These are phyloP conservation scores for Oehlia diaphana DNA, from an alignment of 192 early-diverging fungal genomes.

Conservation along the genomic window DNA sequence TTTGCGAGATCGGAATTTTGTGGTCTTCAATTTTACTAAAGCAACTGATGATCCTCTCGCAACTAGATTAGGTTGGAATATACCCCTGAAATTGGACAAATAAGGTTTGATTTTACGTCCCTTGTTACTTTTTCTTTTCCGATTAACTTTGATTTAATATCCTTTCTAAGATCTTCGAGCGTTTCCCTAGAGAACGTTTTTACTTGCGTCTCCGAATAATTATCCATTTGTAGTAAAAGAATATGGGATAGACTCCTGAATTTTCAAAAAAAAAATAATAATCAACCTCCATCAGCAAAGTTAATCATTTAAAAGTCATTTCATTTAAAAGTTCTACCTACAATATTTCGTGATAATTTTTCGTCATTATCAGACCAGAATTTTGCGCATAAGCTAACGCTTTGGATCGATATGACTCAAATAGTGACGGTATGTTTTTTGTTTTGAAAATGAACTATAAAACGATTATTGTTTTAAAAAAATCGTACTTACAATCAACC, in stretches of 20 bases:
- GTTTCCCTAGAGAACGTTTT: slow-evolving; percentile 19
- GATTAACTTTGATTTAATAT: slow-evolving; percentile 14
- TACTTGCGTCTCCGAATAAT: too few relatives aligned
- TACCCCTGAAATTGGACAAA: too few relatives aligned
- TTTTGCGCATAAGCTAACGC: slow-evolving; percentile 13
- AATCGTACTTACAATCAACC: not conserved
- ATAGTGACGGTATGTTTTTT: slow-evolving; percentile 16
- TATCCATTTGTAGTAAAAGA: too few relatives aligned
- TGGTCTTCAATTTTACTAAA: too few relatives aligned
- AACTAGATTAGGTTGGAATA: too few relatives aligned
- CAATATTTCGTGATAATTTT: slow-evolving; percentile 29
- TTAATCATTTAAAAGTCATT: too few relatives aligned
- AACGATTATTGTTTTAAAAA: not conserved
- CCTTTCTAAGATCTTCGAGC: slow-evolving; percentile 15
- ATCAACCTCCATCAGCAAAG: too few relatives aligned
- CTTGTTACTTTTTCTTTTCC: slow-evolving; percentile 19
- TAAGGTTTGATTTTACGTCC: slow-evolving; percentile 3
- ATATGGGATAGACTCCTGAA: too few relatives aligned
- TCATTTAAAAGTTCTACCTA: slow-evolving; percentile 15
- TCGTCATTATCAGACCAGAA: slow-evolving; percentile 19
- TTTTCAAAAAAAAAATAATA: too few relatives aligned
- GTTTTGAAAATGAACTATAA: slow-evolving; percentile 23
- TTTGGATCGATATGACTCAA: slow-evolving; percentile 18
- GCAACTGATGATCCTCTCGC: too few relatives aligned
- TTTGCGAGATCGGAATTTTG: too few relatives aligned